Base-by-base conservation (phyloP, 148 eudicot genomes). In the Chenopodium berlandieri region DNA sequence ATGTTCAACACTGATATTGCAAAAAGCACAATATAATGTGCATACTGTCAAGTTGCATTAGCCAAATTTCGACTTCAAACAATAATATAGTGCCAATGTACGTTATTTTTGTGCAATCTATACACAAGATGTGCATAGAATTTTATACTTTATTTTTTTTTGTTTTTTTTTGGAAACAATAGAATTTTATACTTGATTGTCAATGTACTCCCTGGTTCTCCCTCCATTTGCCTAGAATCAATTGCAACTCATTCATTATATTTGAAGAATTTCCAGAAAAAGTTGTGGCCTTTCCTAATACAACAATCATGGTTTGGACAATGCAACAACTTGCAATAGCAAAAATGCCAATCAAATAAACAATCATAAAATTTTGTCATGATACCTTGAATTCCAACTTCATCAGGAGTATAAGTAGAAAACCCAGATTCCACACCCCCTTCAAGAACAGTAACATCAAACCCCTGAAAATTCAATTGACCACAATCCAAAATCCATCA, bases 371-470 rank as follows among this genome's bases (percentile, higher is more conserved):
- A 60, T 23, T 25, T 47, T n/a, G 58, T 34, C 52, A 74, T 27
- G 20, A 47, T 83, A 92, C 94, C 97, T 80, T 86, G 90, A 85
- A 91, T 87, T 32, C 92, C 94, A 79, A 84, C 85, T 82, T 92
- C 92, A 85, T 92, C 97, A 67, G 92, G 87, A 84, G 77, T 86
- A 73, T 81, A 77, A 75, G 84, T 81, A 75, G 87, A 85, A 9
- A 82, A 78, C 23, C 91, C 94, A 83, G 83, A 77, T 75, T 91
- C 91, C 69, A 79, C 83, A 30, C 91, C 90, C 73, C 91, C 93
- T 89, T 91, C 90, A 80, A 92, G 90, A 77, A 92, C 90, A n/a
- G 90, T 91, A 5, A 92, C 97, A 84, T 87, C 90, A 88, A 90
- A 92, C 7, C 92, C 97, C 97, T 92, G 83, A 70, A 71, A 31